Base-by-base conservation (phyloP, 768 basidiomycete species). In the Pholiota molesta region DNA sequence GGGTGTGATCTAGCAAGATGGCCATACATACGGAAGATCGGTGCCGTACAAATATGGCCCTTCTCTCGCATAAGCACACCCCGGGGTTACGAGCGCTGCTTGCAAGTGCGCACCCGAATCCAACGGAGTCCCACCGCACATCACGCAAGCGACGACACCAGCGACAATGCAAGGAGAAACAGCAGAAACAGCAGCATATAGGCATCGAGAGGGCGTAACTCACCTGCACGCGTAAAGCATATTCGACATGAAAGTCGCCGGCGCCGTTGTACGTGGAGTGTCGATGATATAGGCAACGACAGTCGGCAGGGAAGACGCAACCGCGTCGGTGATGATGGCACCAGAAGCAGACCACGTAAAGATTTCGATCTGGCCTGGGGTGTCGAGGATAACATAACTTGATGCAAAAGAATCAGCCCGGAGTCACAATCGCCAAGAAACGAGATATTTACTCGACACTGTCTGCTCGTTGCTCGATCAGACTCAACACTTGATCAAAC, bases 341-440 rank as follows among this genome's bases (percentile, higher is more conserved):
- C 97, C 97, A 51, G 96, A 98, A 1, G 97, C 97, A 0, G 96
- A 98, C 97, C 97, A 99, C 54, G 97, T 99, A 73, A 99, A 99
- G 66, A 99, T 99, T 77, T 99, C 97, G 69, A 99, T 99, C 76
- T 99, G 97, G 4, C 97, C 97, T 6, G 97, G 97, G 0, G 97
- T 99, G 70, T 99, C 97, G 52, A 99, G 80, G 51, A 99, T 89
- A 62, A 99, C 86, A 78, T 99, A 91, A 69, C 97, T 98, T 26
- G 23, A 49, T 10, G 7, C 47, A 49, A 10, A 21, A 13, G 23
- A 14, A 49, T 49, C 21, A 49, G 47, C 26, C 14, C 21, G 10
- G 19, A 23, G 23, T 19, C 23, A 37, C 53, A 42, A 23, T 3
- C 19, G 21, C 44, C 29, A 37, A 26, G 21, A 29, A 60, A 45